Percentiles rank a stretch among this genome's conserved stretches.
phyloP scores from a whole-genome alignment of 306 rosid genomes.

The Vigna unguiculata region DNA sequence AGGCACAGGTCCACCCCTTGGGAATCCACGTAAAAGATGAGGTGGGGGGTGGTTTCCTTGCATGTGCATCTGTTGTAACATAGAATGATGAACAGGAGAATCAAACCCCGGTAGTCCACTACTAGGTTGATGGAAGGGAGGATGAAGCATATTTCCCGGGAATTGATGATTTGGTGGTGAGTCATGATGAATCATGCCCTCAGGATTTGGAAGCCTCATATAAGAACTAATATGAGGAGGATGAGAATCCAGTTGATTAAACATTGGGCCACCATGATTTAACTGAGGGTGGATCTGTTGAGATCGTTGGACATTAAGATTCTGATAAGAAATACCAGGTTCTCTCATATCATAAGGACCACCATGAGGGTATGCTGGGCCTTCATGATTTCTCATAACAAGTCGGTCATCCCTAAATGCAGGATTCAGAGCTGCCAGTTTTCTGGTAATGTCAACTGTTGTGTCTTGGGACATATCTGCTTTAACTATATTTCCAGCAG shows the following conservation, averaged over 20 bases:
- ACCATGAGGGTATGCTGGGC: constrained; percentile 60
- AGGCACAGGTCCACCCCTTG: constrained; percentile 68
- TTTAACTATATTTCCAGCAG: constrained; percentile 65
- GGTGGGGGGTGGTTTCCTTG: constrained; percentile 73
- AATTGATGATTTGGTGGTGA: constrained; percentile 71
- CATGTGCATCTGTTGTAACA: constrained; percentile 81
- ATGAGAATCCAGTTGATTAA: constrained; percentile 74
- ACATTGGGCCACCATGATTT: constrained; percentile 64
- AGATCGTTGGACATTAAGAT: constrained; percentile 63
- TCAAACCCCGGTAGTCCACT: constrained; percentile 67
- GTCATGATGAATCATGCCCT: constrained; percentile 65
- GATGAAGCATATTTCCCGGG: constrained; percentile 71
- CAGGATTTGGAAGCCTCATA: constrained; percentile 67
- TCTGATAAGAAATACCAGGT: constrained; percentile 66
- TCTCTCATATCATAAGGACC: constrained; percentile 76
- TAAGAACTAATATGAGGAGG: constrained; percentile 65
- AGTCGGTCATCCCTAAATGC: constrained; percentile 67
- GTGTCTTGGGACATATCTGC: constrained; percentile 61
- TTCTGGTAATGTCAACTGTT: constrained; percentile 65
- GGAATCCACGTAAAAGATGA: constrained; percentile 70
- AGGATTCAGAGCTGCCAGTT: constrained; percentile 66
- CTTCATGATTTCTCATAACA: constrained; percentile 72
- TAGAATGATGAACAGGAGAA: constrained; percentile 69
- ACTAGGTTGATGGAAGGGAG: constrained; percentile 74
- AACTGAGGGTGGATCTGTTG: constrained; percentile 70